Evolutionary conservation across 2,329 filamentous ascomycete species (phyloP).

Genomic region (Claviceps sp.): DNA sequence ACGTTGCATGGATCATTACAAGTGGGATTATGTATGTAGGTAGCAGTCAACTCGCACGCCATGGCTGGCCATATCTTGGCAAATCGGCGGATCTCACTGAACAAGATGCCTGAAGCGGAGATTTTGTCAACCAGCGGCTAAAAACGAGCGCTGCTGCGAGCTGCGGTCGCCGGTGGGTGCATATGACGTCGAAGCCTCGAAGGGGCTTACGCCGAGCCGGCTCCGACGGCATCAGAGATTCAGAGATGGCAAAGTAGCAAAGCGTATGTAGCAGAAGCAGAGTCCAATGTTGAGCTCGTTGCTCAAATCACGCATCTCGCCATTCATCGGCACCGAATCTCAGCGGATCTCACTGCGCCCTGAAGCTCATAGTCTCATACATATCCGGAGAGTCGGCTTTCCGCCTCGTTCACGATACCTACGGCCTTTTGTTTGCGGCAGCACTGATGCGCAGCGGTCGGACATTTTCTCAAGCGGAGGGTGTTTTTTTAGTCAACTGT

Average conservation of each 20-base stretch:
- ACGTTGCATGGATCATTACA: too few relatives aligned
- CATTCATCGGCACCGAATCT: neutral
- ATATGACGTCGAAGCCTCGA: slow-evolving; percentile 8
- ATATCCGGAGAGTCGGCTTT: too few relatives aligned
- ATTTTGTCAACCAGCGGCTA: neutral
- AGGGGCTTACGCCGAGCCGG: slow-evolving; percentile 9
- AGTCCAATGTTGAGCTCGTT: too few relatives aligned
- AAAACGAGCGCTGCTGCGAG: neutral
- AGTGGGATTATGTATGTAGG: too few relatives aligned
- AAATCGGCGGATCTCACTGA: neutral
- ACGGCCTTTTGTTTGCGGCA: too few relatives aligned
- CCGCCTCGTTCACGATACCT: too few relatives aligned
- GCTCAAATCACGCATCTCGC: neutral
- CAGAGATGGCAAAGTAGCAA: neutral
- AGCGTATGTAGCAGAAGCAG: too few relatives aligned
- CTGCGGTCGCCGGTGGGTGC: neutral
- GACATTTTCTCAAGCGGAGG: too few relatives aligned
- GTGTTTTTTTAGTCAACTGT: too few relatives aligned
- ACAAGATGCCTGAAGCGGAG: neutral
- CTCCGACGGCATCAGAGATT: slow-evolving; percentile 8
- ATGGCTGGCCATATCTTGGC: neutral
- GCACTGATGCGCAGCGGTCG: too few relatives aligned
- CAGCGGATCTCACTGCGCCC: neutral
- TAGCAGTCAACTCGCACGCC: neutral
- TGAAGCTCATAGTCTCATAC: too few relatives aligned